Percentiles rank a stretch among this genome's conserved stretches.
Evolutionary conservation across 176 grass and related monocot species (phyloP).

Genomic region (Rhynchospora tenuis): DNA sequence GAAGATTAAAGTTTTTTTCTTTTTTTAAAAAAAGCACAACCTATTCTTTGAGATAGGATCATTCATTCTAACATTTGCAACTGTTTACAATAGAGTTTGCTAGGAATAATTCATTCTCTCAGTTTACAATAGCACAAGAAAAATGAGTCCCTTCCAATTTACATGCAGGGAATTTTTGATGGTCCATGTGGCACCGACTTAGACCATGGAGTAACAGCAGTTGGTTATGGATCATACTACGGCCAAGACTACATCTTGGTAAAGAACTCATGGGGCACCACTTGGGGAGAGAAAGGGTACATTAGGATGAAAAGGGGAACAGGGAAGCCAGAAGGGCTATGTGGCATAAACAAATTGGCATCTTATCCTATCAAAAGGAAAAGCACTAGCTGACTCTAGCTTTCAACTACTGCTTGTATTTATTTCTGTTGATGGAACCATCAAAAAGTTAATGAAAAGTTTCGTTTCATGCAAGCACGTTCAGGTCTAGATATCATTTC

Average conservation of each 20-base stretch:
- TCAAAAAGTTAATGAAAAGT: background rate
- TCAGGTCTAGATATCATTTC: background rate
- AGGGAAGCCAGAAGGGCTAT: slow-evolving; percentile 57
- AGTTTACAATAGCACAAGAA: background rate
- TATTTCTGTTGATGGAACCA: background rate
- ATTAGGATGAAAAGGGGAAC: slow-evolving; percentile 68
- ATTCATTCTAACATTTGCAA: background rate
- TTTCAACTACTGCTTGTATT: slow-evolving; percentile 10
- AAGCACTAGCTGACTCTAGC: slow-evolving; percentile 3
- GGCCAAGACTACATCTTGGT: slow-evolving; percentile 55
- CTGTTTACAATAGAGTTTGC: background rate
- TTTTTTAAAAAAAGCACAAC: background rate
- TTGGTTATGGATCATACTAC: slow-evolving; percentile 57
- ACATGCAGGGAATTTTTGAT: slow-evolving; percentile 61
- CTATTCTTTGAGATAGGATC: background rate
- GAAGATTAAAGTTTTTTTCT: background rate
- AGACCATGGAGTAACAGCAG: slow-evolving; percentile 66
- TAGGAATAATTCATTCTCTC: background rate
- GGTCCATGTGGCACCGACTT: slow-evolving; percentile 46
- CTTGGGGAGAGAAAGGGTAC: slow-evolving; percentile 71
- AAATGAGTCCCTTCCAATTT: background rate
- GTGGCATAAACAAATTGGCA: slow-evolving; percentile 61
- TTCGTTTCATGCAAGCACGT: background rate
- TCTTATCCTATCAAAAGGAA: slow-evolving; percentile 65
- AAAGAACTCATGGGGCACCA: slow-evolving; percentile 79